Base-by-base conservation (phyloP, 2,329 filamentous ascomycete genomes). In the Aspergillus eucalypticola region DNA sequence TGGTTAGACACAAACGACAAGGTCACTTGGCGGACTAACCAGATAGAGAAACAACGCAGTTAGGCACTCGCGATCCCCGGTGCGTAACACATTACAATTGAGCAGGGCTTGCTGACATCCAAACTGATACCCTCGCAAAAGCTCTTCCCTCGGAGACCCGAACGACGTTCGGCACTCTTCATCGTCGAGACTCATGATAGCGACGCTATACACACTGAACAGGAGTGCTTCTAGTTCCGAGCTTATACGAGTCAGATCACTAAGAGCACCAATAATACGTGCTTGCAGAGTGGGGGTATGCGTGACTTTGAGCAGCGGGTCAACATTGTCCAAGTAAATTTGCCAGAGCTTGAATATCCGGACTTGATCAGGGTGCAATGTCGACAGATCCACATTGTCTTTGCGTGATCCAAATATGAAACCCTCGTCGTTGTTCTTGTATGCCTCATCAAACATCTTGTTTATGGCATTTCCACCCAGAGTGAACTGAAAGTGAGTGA, bases 311-410 rank as follows among this genome's bases (percentile, higher is more conserved):
- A 90, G 78, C 5, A 91, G 71, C 0, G 88, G 87, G 65, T 90
- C 87, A 65, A 90, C 84, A 66, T 90, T 90, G 63, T 86, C 84
- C 44, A 90, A 81, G 69, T 89, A 91, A 15, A 85, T 81, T 72
- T 90, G 87, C 88, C 88, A 91, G 8, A 77, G 67, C 35, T 62
- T 64, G 58, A 77, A 73, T 8, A 88, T 64, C 84, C 90, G 86
- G 11, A 85, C 82, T 0, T 87, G 83, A 4, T 85, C 79, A 0
- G 90, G 90, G 66, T 89, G 87, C 0, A 86, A 65, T 2, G 76
- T 71, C 3, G 79, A 76, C 1, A 87, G 69, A 61, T 83, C 75
- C n/a, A 82, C 66, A 2, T 64, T 60, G 21, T 71, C 66, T 17
- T 74, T 72, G 3, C 69, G 75, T 1, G 79, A 75, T 29, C 83